Evolutionary conservation across 1,139 yeast species (phyloP), one percentile per base, ranked within the genome.

Genomic region (Candida sp.): DNA sequence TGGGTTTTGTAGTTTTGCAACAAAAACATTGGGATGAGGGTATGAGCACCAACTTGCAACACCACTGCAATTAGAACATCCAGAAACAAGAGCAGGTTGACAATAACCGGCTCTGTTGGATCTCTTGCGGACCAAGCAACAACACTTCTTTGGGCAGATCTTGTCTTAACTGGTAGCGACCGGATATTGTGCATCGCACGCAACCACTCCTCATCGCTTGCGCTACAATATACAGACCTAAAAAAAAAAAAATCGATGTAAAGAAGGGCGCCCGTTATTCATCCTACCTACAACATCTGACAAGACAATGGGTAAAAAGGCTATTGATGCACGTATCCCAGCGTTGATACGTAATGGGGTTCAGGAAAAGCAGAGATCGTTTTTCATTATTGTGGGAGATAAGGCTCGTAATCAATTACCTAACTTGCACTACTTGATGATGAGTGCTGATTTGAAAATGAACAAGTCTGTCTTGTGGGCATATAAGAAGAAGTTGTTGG

Each of bases 391-490:
- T 67, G 98, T 94, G 31, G 99, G 99, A 54, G 99, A 94, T 69
- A 88, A 88, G 64, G 97, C 98, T 27, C 87, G 96, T 63, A 91
- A 94, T 70, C 99, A 96, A 77, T 82, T 94, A 58, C 99, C 99
- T 39, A 94, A 94, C 68, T 78, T 94, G 63, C 99, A 94, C 68
- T 93, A 94, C 69, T 80, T 94, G 62, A 90, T 94, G 96, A 88
- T 96, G 88, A 85, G 96, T 62, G 94, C 98, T 4, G 96, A 94
- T 66, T 80, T 92, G 64, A 93, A 90, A 74, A 90, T 91, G 96
- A 93, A 94, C 74, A 94, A 94, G 68, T 88, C 96, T n/a, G 96
- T 94, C 22, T 78, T 94, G 51, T 94, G 99, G 99, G 98, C 98
- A 4, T 94, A 96, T 72, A 96, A 96, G 76, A 88, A 92, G 74